phyloP scores from a whole-genome alignment of 306 rosid species.

The Rosa rugosa region DNA sequence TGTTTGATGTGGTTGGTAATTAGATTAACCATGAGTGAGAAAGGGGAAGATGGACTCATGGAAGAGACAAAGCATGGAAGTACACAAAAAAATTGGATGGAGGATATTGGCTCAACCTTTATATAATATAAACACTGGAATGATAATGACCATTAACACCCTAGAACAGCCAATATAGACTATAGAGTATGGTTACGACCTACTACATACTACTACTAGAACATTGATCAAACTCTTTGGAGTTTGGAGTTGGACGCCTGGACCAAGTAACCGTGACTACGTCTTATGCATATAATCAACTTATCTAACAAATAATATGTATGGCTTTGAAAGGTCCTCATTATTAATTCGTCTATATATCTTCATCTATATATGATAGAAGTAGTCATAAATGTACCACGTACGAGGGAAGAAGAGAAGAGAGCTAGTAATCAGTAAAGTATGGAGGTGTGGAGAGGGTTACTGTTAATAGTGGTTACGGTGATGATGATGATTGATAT shows the following conservation, averaged over 20 bases:
- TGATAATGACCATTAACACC: background rate
- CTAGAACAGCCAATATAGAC: background rate
- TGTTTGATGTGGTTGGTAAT: too few species aligned
- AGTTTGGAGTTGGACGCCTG: background rate
- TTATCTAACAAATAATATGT: background rate
- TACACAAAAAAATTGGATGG: too few species aligned
- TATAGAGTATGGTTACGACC: background rate
- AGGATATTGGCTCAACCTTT: too few species aligned
- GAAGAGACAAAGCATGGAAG: too few species aligned
- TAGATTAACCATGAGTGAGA: too few species aligned
- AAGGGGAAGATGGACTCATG: too few species aligned
- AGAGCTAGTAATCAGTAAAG: background rate
- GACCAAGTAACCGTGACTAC: slow-evolving; percentile 28
- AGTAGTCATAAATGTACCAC: background rate
- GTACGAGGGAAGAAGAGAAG: background rate
- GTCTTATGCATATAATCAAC: background rate
- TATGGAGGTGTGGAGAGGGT: slow-evolving; percentile 28
- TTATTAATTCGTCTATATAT: background rate
- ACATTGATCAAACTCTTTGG: background rate
- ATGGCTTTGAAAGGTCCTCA: background rate
- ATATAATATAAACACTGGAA: too few species aligned
- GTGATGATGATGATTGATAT: slow-evolving; percentile 15
- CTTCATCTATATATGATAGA: background rate
- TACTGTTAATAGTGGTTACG: slow-evolving; percentile 23
- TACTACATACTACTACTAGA: background rate